Conservation (phyloP, 257 asterid species). For the Petunia secreta region DNA sequence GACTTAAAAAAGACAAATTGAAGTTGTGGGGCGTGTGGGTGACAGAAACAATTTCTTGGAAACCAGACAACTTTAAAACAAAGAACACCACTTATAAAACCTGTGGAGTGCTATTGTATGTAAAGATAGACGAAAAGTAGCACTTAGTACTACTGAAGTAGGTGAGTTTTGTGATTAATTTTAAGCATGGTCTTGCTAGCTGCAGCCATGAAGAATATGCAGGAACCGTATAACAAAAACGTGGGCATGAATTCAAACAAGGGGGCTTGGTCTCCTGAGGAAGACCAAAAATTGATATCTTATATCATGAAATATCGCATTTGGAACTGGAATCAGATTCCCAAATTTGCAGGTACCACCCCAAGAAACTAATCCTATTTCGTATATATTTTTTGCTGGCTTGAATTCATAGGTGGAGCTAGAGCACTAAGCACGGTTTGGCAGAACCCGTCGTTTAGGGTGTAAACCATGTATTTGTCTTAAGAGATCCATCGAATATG, state of each 20-base stretch:
- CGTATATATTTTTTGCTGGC: too few relatives aligned
- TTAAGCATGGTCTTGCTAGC: too few relatives aligned
- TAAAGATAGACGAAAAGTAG: too few relatives aligned
- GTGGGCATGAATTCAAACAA: neutral
- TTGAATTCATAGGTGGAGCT: too few relatives aligned
- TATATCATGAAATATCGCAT: slow-evolving; percentile 2
- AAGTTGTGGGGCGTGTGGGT: slow-evolving; percentile 11
- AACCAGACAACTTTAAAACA: neutral
- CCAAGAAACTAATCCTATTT: neutral
- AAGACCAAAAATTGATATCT: slow-evolving; percentile 16
- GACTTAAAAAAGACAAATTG: neutral
- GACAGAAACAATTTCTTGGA: neutral
- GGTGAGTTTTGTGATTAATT: neutral
- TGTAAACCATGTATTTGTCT: too few relatives aligned
- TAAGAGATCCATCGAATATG: too few relatives aligned
- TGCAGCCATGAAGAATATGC: neutral
- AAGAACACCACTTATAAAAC: neutral
- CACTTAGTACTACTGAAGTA: neutral
- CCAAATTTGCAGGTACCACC: slow-evolving; percentile 23
- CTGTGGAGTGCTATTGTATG: too few relatives aligned
- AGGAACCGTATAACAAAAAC: neutral
- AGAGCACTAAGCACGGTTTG: too few relatives aligned
- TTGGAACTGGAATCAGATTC: slow-evolving; percentile 22
- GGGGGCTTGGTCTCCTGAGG: slow-evolving; percentile 26
- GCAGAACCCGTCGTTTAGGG: too few relatives aligned